A percentile compares a stretch with the other conserved stretches of the same genome.
Evolutionary conservation across 2,329 filamentous ascomycete species (phyloP).

Genomic region (Aspergillus floridensis): DNA sequence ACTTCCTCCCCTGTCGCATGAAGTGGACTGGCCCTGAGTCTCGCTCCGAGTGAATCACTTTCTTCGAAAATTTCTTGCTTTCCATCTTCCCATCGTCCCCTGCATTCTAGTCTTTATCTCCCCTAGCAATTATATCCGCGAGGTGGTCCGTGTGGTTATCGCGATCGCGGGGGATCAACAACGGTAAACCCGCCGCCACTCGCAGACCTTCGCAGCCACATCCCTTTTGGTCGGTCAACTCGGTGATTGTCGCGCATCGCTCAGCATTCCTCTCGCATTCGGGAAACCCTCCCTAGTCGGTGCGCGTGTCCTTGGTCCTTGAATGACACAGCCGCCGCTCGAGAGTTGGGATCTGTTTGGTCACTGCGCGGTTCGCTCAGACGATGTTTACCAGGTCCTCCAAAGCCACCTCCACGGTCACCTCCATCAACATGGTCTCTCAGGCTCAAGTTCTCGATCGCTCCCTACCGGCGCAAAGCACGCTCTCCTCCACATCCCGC

Average conservation of each 20-base stretch:
- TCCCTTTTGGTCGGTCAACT: neutral
- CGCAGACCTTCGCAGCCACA: neutral
- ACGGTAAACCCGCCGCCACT: slow-evolving; percentile 4
- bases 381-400: slow-evolving; percentile 22
- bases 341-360: slow-evolving; percentile 12
- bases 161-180: slow-evolving; percentile 8
- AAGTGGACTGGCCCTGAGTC: neutral
- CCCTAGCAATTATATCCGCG: neutral
- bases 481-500: slow-evolving; percentile 63
- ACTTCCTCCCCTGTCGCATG: neutral
- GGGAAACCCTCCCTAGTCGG: neutral
- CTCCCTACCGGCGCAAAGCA: slow-evolving; percentile 58
- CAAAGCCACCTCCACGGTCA: slow-evolving; percentile 1
- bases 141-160: slow-evolving; percentile 5
- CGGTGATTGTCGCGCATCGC: neutral
- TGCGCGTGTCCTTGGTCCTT: slow-evolving; percentile 8
- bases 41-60: neutral
- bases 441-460: slow-evolving; percentile 49
- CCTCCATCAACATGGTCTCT: slow-evolving; percentile 34
- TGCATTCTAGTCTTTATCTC: neutral
- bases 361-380: slow-evolving; percentile 14
- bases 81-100: neutral
- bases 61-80: neutral
- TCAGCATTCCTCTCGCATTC: slow-evolving; percentile 1
- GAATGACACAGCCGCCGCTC: slow-evolving; percentile 15